Evolutionary conservation across 139 green algal genomes (phyloP).

Genomic region (Chlamydomonas schloesseri): DNA sequence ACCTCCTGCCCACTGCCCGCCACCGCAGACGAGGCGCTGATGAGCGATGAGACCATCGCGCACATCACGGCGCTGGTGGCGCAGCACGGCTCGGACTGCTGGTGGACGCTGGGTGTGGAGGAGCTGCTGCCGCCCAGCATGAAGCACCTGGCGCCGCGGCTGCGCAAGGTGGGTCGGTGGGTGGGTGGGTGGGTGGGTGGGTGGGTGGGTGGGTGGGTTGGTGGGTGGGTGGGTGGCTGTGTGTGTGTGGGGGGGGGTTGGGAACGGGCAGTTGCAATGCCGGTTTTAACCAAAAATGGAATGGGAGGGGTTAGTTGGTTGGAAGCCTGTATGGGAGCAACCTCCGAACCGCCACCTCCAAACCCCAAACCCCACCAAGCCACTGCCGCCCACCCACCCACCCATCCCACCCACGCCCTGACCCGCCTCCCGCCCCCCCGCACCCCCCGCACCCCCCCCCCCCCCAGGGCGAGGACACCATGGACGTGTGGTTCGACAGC

Average conservation of each 20-base stretch:
- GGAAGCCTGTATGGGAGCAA: no score
- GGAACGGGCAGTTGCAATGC: no score
- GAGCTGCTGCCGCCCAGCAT: conserved; percentile 90
- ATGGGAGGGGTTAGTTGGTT: no score
- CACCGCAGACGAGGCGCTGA: conserved; percentile 85
- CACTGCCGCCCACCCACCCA: no score
- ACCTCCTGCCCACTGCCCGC: neutral
- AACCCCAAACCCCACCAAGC: no score
- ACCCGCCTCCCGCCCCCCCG: no score
- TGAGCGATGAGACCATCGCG: conserved; percentile 90
- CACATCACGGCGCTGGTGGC: conserved; percentile 86
- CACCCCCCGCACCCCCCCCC: neutral
- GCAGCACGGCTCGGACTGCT: conserved; percentile 88
- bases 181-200: neutral
- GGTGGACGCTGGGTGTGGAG: conserved; percentile 81
- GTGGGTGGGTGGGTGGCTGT: no score
- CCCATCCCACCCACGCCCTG: no score
- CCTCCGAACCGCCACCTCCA: no score
- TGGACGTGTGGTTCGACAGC: conserved; percentile 99
- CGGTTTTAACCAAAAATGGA: no score
- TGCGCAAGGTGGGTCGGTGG: neutral
- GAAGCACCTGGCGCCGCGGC: conserved; percentile 45
- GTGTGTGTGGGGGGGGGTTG: no score
- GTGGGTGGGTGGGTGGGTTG: no score
- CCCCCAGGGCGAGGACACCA: conserved; percentile 93